Evolutionary conservation across 2,329 filamentous ascomycete genomes (phyloP).

Genomic region (Penicillium sp.): DNA sequence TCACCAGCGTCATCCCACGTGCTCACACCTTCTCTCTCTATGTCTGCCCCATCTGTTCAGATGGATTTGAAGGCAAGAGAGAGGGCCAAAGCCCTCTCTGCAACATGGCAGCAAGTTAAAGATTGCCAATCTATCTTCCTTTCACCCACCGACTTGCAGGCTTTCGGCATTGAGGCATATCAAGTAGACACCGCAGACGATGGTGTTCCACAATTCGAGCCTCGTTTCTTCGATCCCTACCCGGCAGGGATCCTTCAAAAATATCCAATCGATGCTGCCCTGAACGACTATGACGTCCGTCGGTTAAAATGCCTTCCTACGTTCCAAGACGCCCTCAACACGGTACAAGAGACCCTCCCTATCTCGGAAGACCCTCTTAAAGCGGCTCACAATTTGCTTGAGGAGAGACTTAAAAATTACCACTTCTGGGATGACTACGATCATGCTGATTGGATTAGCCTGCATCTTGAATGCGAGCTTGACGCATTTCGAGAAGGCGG

Average conservation of each 20-base stretch:
- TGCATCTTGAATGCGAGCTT: not conserved
- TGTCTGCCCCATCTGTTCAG: not conserved
- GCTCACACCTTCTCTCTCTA: not conserved
- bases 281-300: not conserved
- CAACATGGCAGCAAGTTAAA: constrained; percentile 6
- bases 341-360: not conserved
- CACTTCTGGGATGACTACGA: not conserved
- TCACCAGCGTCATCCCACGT: not conserved
- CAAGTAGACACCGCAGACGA: not conserved
- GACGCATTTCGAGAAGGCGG: not conserved
- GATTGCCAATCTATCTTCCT: not conserved
- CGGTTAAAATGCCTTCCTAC: not conserved
- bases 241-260: not conserved
- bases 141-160: not conserved
- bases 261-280: not conserved
- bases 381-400: not conserved
- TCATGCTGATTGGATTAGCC: not conserved
- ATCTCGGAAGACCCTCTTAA: not conserved
- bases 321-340: not conserved
- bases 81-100: not conserved
- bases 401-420: not conserved
- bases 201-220: not conserved
- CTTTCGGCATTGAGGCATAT: not conserved
- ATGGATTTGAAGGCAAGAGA: not conserved
- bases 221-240: not conserved